A percentile compares a stretch with the other conserved stretches of the same genome.
These are phyloP conservation scores for Trichophyton verrucosum DNA, from an alignment of 2,329 filamentous ascomycete genomes.

Conservation along the genomic window DNA sequence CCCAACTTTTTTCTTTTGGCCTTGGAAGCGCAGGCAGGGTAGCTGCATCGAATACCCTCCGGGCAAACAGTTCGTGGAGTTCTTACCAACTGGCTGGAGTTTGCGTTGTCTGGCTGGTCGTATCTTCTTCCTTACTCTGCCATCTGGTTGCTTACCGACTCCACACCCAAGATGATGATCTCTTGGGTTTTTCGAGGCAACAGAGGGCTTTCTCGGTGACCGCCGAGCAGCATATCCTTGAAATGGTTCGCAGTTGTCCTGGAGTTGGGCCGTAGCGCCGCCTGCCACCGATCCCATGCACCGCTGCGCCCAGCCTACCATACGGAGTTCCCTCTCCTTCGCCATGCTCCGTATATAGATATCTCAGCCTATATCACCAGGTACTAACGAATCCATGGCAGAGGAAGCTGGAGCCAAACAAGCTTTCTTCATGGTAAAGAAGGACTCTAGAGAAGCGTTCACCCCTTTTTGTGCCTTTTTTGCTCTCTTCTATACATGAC, in stretches of 20 bases:
- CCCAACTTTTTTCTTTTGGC: neutral
- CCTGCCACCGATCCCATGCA: neutral
- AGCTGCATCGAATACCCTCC: neutral
- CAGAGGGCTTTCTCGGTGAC: neutral
- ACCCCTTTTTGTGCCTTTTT: neutral
- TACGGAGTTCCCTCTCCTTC: neutral
- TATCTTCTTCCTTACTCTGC: neutral
- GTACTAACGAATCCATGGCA: constrained; percentile 1
- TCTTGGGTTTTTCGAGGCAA: neutral
- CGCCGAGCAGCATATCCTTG: neutral
- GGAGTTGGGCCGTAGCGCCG: neutral
- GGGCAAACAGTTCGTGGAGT: constrained; percentile 1
- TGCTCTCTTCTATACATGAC: neutral
- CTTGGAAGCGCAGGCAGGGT: neutral
- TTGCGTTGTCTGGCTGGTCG: neutral
- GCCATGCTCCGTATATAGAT: neutral
- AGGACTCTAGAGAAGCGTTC: neutral
- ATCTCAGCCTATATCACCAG: neutral
- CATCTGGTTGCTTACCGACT: neutral
- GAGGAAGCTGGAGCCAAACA: constrained; percentile 3
- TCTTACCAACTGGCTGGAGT: constrained; percentile 1
- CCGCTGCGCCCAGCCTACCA: neutral
- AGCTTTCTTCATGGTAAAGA: neutral
- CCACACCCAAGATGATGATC: constrained; percentile 1
- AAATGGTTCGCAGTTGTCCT: neutral